Base-by-base conservation (phyloP, 164 flowering plant species). In the Berberis vulgaris region DNA sequence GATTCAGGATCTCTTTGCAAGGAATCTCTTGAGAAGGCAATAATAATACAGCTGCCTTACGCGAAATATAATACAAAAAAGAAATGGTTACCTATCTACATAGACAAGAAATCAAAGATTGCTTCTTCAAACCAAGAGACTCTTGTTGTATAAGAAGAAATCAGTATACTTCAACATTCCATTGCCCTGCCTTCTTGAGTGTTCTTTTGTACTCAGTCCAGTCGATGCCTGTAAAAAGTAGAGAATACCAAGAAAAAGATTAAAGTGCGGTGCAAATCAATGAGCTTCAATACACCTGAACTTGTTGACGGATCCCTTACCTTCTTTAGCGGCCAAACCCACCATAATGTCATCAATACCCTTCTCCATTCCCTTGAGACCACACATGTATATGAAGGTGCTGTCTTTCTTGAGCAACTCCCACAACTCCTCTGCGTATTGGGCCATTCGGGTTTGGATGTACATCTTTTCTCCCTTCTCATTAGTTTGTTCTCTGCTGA, bases 141-240 rank as follows among this genome's bases (percentile, higher is more conserved):
- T 7, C 49, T 42, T 43, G n/a, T 50, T 44, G 52, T 64, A 54
- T 69, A 62, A 64, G 39, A 60, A 59, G 54, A 44, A 55, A 66
- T 79, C 72, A 94, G 73, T 94, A 91, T 57, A 94, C 99, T 87
- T 94, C 99, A 68, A 94, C 99, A 64, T 94, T 94, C 99, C 99
- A 94, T 80, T 94, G 97, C 76, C 78, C 99, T 72, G 81, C 83
- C 70, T 79, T 94, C 92, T 94, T 94, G 87, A 94, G 77, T 49
- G 71, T 73, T 82, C 68, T 94, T 61, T 82, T 94, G 86, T 94
- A 84, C 3, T 89, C 93, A 1, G 58, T 0, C 99, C 99, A 94
- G 64, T 86, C 93, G 67, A 94, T 83, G 41, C 97, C 99, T 94
- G 79, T 45, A 60, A 70, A 70, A 65, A 3, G 26, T 26, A 26